Evolutionary conservation across 2,329 filamentous ascomycete species (phyloP).

Genomic region (Fusarium sp.): DNA sequence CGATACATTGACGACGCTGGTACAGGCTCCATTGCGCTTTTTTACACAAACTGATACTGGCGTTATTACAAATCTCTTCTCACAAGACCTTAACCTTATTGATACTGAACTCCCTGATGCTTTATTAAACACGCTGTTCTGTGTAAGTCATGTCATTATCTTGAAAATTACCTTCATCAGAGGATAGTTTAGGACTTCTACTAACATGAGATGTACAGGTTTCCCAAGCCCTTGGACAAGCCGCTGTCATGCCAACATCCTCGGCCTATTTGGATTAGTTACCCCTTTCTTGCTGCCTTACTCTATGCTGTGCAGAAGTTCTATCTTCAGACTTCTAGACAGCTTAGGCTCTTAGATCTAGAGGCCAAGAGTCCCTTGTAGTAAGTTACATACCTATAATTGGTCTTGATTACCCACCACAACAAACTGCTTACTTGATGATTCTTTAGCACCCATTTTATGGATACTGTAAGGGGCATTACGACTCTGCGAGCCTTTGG

Average conservation of each 20-base stretch:
- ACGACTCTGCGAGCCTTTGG: constrained; percentile 70
- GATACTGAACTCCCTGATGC: constrained; percentile 56
- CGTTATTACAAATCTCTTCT: constrained; percentile 60
- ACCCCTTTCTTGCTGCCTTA: constrained; percentile 62
- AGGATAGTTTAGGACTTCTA: no score
- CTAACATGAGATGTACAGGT: no score
- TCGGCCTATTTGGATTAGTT: constrained; percentile 63
- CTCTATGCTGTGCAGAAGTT: constrained; percentile 68
- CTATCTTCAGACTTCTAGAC: constrained; percentile 72
- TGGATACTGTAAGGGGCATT: constrained; percentile 68
- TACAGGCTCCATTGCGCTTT: constrained; percentile 58
- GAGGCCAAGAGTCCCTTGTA: constrained; percentile 69
- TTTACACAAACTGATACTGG: constrained; percentile 60
- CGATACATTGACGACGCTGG: constrained; percentile 51
- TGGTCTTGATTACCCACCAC: no score
- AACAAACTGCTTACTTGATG: not conserved
- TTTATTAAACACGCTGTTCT: no score
- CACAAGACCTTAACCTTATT: constrained; percentile 60
- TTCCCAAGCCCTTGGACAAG: no score
- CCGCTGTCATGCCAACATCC: constrained; percentile 58
- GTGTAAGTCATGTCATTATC: no score
- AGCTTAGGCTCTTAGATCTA: constrained; percentile 72
- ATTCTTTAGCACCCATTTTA: constrained; percentile 62
- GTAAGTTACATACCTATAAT: constrained; percentile 22
- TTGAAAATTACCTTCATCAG: no score